Conservation (phyloP, 768 basidiomycete species). For the Rhodotorula graminis region DNA sequence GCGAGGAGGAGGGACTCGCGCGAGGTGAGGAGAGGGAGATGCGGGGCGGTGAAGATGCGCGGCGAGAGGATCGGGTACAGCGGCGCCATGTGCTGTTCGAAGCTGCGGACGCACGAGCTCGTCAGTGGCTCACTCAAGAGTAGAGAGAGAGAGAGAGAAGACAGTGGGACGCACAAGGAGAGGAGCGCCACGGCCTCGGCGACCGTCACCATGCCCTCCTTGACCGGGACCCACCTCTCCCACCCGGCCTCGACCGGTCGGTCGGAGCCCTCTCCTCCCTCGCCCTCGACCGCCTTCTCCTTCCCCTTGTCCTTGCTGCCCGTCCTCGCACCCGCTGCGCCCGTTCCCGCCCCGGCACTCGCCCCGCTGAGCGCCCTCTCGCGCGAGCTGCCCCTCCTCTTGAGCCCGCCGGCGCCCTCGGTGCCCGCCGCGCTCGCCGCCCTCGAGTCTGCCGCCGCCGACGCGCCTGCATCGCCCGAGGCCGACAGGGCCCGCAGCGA, state of each 20-base stretch:
- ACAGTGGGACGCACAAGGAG: slow-evolving; percentile 24
- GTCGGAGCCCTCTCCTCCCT: no score
- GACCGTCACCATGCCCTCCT: slow-evolving; percentile 21
- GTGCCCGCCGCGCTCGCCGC: not conserved
- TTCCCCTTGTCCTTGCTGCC: not conserved
- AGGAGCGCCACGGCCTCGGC: slow-evolving; percentile 23
- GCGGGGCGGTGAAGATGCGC: slow-evolving; percentile 21
- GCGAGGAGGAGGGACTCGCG: slow-evolving; percentile 37
- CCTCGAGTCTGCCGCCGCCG: not conserved
- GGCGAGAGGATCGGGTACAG: slow-evolving; percentile 34
- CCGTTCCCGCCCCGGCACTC: not conserved
- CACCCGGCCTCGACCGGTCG: slow-evolving; percentile 8
- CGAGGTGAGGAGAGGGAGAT: slow-evolving; percentile 25
- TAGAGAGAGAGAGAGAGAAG: not conserved
- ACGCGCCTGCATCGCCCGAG: not conserved
- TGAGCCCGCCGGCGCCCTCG: no score
- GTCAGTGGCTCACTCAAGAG: not conserved
- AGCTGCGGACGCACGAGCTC: slow-evolving; percentile 3
- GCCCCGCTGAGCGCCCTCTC: not conserved
- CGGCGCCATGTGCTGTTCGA: slow-evolving; percentile 24
- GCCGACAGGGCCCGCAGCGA: slow-evolving; percentile 7
- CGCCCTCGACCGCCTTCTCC: not conserved
- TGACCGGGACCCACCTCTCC: slow-evolving; percentile 27
- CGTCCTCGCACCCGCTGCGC: not conserved
- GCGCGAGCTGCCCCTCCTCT: not conserved